Evolutionary conservation across 2,329 filamentous ascomycete genomes (phyloP).

Genomic region (Aspergillus proliferans): DNA sequence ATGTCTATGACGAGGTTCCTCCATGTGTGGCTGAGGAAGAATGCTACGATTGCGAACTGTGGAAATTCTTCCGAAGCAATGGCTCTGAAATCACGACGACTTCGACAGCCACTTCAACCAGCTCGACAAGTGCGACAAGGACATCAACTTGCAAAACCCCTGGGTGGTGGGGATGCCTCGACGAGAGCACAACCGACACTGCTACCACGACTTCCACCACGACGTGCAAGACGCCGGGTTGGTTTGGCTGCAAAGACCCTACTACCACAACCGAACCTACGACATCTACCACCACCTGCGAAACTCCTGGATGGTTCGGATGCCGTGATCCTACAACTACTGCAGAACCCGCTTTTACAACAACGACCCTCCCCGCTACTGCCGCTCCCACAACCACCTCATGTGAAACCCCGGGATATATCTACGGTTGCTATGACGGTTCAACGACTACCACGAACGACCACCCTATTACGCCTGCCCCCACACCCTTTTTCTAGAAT

Average conservation of each 20-base stretch:
- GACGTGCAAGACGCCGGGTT: constrained; percentile 38
- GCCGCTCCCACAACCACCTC: not conserved
- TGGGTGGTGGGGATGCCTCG: constrained; percentile 73
- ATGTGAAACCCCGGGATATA: not conserved
- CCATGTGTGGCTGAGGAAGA: constrained; percentile 68
- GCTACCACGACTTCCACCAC: constrained; percentile 28
- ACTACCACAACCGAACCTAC: constrained; percentile 23
- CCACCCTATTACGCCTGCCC: constrained; percentile 27
- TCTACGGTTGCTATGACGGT: not conserved
- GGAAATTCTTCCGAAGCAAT: constrained; percentile 95
- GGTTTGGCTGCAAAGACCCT: constrained; percentile 39
- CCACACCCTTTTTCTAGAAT: constrained; percentile 11
- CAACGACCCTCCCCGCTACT: not conserved
- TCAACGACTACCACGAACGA: constrained; percentile 1
- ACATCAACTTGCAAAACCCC: constrained; percentile 87
- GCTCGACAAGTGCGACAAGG: constrained; percentile 58
- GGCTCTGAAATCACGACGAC: constrained; percentile 70
- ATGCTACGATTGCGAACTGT: constrained; percentile 83
- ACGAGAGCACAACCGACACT: constrained; percentile 42
- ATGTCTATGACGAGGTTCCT: constrained; percentile 74
- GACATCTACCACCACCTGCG: constrained; percentile 32
- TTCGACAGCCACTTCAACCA: constrained; percentile 44
- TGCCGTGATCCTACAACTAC: constrained; percentile 43
- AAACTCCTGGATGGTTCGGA: constrained; percentile 51
- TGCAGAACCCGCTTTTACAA: constrained; percentile 21